A percentile compares a stretch with the other conserved stretches of the same genome.
Evolutionary conservation across 257 asterid genomes (phyloP).

Genomic region (Jasminum sambac): DNA sequence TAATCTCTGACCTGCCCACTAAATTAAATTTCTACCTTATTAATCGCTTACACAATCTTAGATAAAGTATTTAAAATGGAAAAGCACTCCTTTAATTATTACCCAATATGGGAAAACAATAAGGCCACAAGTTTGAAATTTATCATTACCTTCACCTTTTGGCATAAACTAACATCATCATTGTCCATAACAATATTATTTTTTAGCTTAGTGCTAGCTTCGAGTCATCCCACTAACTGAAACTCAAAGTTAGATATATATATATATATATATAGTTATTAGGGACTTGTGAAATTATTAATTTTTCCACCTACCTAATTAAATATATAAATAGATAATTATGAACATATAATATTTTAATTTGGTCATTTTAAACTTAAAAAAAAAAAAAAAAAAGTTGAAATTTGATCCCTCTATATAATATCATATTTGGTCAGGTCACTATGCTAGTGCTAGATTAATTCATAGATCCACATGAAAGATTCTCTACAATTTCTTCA

Average conservation of each 20-base stretch:
- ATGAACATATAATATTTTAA: too few relatives aligned
- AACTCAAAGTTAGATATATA: background rate
- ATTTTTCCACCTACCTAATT: too few relatives aligned
- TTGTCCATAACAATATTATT: conserved; percentile 15
- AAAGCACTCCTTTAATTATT: conserved; percentile 10
- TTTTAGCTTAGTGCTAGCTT: conserved; percentile 27
- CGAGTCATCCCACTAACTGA: background rate
- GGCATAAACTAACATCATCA: conserved; percentile 15
- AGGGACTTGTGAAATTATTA: too few relatives aligned
- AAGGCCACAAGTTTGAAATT: conserved; percentile 3
- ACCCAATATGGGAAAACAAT: conserved; percentile 10
- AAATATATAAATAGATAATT: too few relatives aligned
- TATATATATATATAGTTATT: too few relatives aligned
- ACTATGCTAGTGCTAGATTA: conserved; percentile 28
- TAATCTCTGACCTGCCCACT: too few relatives aligned
- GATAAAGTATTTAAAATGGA: background rate
- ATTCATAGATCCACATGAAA: conserved; percentile 50
- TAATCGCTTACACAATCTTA: background rate
- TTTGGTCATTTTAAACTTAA: too few relatives aligned
- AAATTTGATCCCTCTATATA: background rate
- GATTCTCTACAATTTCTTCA: conserved; percentile 26
- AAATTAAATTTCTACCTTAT: background rate
- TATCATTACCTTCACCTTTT: conserved; percentile 27
- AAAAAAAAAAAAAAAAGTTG: too few relatives aligned
- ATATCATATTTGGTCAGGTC: conserved; percentile 8